These are phyloP conservation scores for Verruconis gallopava DNA, from an alignment of 2,329 filamentous ascomycete species.

Conservation along the genomic window DNA sequence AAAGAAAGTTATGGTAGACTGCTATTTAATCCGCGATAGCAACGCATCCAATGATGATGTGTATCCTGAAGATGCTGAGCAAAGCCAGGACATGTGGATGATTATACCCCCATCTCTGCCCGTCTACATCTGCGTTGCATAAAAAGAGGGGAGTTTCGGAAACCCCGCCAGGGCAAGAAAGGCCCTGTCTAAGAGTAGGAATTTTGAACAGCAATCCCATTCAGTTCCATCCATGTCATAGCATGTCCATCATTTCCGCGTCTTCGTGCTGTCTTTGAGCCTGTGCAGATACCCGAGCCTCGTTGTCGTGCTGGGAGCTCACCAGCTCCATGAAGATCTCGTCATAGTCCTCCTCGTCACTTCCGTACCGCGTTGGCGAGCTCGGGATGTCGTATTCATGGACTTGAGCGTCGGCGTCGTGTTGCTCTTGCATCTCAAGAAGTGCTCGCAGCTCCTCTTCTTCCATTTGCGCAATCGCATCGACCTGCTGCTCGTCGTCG, in stretches of 20 bases:
- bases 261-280: slow-evolving; percentile 19
- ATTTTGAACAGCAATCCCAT: too few species aligned
- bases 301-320: slow-evolving; percentile 32
- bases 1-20: background rate
- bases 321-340: slow-evolving; percentile 50
- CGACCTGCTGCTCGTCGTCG: slow-evolving; percentile 15
- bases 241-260: slow-evolving; percentile 12
- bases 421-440: slow-evolving; percentile 20
- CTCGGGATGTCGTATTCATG: slow-evolving; percentile 8
- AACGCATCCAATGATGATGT: too few species aligned
- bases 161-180: too few species aligned
- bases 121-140: too few species aligned
- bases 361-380: slow-evolving; percentile 25
- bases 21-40: too few species aligned
- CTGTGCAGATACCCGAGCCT: background rate
- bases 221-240: too few species aligned
- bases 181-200: too few species aligned
- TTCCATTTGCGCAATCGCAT: slow-evolving; percentile 27
- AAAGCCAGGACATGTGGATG: too few species aligned
- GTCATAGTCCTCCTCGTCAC: slow-evolving; percentile 49
- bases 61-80: too few species aligned
- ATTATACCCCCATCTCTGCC: background rate
- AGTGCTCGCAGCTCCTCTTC: slow-evolving; percentile 33
- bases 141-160: too few species aligned
- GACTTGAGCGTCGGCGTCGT: slow-evolving; percentile 3